Base-by-base conservation (phyloP, 805 yeast genomes). In the Lipomyces sp. region DNA sequence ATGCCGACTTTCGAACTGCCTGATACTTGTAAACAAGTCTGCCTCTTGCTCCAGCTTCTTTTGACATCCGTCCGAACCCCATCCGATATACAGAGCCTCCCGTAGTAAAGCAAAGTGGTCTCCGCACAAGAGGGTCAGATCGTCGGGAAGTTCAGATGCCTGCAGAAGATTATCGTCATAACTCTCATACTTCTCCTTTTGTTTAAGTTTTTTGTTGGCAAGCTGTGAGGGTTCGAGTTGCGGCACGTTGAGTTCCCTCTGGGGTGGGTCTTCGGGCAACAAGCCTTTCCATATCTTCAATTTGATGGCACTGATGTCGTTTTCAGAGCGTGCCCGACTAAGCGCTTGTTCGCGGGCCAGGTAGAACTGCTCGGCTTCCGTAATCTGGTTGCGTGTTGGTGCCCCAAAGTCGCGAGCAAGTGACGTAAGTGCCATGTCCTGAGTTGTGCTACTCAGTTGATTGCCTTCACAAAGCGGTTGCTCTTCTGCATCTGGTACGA, bases 281-380 rank as follows among this genome's bases (percentile, higher is more conserved):
- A 42, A 42, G 7, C 48, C 48, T 42, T 42, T 42, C 48, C 48
- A 42, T 11, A 42, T 42, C 48, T 42, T 42, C 48, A 42, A n/a
- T 42, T 42, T 42, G 48, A 42, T 8, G 2, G 18, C 24, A 6
- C 48, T 13, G 48, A 42, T 42, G 48, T 42, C 48, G 18, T 1
- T 42, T 42, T 42, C 48, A 24, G 8, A 3, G 29, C 29, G 48
- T 5, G 48, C 18, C 18, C 24, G 24, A 42, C 48, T 15, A 18
- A 42, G 29, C n/a, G 48, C 24, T 7, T 42, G 48, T n/a, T 42
- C 48, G 6, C 48, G 48, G 8, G 15, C 48, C 24, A 15, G 24
- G 15, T 42, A 42, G 10, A 42, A 42, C 48, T 42, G 48, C 18
- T 42, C 48, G n/a, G 48, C 48, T 42, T 42, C 48, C 3, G 48